Evolutionary conservation across 768 basidiomycete genomes (phyloP).

Genomic region (Tricholoma saponaceum): DNA sequence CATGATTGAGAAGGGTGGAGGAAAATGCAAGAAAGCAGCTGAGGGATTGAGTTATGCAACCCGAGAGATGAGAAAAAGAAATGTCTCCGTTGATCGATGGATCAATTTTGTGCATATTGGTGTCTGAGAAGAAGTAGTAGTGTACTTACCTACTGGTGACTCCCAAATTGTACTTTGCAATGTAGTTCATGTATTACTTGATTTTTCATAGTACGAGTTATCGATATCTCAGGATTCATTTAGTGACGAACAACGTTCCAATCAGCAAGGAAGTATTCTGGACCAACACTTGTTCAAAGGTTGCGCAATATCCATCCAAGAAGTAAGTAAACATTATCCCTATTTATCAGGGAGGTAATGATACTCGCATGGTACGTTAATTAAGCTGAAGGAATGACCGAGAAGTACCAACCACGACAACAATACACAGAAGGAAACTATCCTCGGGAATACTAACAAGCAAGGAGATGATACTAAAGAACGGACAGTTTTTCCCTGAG

Average conservation of each 20-base stretch:
- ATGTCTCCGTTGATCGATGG: not conserved
- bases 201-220: too few relatives aligned
- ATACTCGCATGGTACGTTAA: not conserved
- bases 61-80: not conserved
- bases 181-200: too few relatives aligned
- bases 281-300: too few relatives aligned
- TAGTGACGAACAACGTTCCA: too few relatives aligned
- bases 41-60: not conserved
- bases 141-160: too few relatives aligned
- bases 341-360: not conserved
- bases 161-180: too few relatives aligned
- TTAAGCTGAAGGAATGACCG: not conserved
- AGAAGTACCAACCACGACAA: not conserved
- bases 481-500: not conserved
- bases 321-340: not conserved
- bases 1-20: not conserved
- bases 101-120: conserved; percentile 2
- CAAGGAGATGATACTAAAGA: not conserved
- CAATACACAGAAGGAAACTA: not conserved
- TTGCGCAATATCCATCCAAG: too few relatives aligned
- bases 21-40: not conserved
- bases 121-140: too few relatives aligned
- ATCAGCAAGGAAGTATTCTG: too few relatives aligned
- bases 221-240: too few relatives aligned
- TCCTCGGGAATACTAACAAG: conserved; percentile 1